Conservation (phyloP, 2,329 filamentous ascomycete genomes). For the Ophiostoma quercus region DNA sequence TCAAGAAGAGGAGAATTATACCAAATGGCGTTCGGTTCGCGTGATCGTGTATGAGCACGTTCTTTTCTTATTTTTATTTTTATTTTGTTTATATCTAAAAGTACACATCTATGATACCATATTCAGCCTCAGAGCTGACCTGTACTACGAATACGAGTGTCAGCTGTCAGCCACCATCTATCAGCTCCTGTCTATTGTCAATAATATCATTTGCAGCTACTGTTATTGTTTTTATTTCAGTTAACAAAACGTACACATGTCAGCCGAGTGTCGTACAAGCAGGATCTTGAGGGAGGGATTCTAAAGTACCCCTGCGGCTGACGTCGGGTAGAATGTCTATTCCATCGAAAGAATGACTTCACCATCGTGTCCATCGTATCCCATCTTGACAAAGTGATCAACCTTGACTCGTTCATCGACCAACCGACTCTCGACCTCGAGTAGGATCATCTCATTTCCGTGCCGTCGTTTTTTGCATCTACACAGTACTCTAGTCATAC, state of each 20-base stretch:
- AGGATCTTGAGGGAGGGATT: not conserved
- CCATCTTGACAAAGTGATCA: not conserved
- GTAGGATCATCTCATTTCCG: not conserved
- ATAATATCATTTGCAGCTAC: not conserved
- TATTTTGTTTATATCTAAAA: not conserved
- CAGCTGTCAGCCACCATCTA: not conserved
- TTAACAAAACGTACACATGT: not conserved
- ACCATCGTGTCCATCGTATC: not conserved
- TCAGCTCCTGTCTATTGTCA: not conserved
- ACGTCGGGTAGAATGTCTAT: not conserved
- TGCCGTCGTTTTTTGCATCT: not conserved
- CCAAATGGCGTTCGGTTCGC: not conserved
- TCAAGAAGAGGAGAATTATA: not conserved
- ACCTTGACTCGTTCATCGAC: not conserved
- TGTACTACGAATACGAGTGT: not conserved
- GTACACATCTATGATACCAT: not conserved
- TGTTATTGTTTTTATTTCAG: not conserved
- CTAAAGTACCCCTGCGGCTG: not conserved
- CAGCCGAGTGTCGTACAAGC: not conserved
- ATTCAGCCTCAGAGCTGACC: not conserved
- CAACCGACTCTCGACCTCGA: not conserved
- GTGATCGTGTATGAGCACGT: not conserved
- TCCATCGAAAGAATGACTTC: not conserved
- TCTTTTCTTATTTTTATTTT: not conserved
- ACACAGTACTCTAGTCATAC: no score